Conservation (phyloP, 352 stramenopile species). For the Globisporangium splendens region DNA sequence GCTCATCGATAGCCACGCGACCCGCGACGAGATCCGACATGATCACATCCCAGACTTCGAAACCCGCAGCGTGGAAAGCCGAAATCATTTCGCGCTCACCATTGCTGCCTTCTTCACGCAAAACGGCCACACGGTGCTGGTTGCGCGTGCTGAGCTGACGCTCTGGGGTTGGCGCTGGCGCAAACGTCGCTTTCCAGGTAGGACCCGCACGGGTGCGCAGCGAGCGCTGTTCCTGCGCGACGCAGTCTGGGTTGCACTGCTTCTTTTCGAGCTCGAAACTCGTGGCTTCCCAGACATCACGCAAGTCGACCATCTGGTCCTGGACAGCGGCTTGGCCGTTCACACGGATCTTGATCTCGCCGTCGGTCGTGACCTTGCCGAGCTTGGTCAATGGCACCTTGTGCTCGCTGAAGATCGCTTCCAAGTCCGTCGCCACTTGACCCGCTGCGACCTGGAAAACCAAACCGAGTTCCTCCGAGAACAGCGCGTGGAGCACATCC, state of each 20-base stretch:
- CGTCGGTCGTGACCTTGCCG: slow-evolving; percentile 83
- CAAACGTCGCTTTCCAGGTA: slow-evolving; percentile 90
- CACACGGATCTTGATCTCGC: slow-evolving; percentile 89
- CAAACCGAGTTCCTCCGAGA: slow-evolving; percentile 97
- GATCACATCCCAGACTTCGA: slow-evolving; percentile 98
- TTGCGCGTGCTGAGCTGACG: slow-evolving; percentile 73
- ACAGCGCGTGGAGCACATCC: slow-evolving; percentile 83
- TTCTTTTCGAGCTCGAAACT: slow-evolving; percentile 97
- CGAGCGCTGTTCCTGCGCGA: slow-evolving; percentile 91
- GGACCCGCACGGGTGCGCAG: slow-evolving; percentile 85
- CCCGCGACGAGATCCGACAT: slow-evolving; percentile 95
- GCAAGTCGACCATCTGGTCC: slow-evolving; percentile 80
- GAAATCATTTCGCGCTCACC: slow-evolving; percentile 98
- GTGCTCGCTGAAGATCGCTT: slow-evolving; percentile 82
- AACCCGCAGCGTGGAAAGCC: slow-evolving; percentile 96
- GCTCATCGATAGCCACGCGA: slow-evolving; percentile 88
- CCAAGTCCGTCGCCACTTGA: slow-evolving; percentile 52
- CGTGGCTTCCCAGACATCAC: slow-evolving; percentile 98
- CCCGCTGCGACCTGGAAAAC: slow-evolving; percentile 93
- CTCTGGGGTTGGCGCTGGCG: slow-evolving; percentile 75
- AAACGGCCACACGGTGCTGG: slow-evolving; percentile 94
- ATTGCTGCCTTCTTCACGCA: slow-evolving; percentile 99
- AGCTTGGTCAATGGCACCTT: slow-evolving; percentile 88
- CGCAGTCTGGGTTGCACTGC: slow-evolving; percentile 96
- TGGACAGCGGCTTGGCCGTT: slow-evolving; percentile 77